Evolutionary conservation across 345 rosid genomes (phyloP).

Genomic region (sweet orange (Citrus sinensis)): DVS_A1.0 CM039168.1:4309001-4309500

Average conservation of each 20-base stretch:
- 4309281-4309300: neutral
- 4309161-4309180: neutral
- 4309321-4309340: neutral
- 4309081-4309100: neutral
- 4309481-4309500: constrained; percentile 86
- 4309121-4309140: neutral
- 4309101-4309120: neutral
- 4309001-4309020: neutral
- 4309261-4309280: neutral
- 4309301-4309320: neutral
- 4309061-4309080: too few species aligned
- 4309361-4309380: neutral
- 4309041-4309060: neutral
- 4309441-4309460: neutral
- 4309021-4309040: neutral
- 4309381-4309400: neutral
- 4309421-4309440: neutral
- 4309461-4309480: constrained; percentile 23
- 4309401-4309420: neutral
- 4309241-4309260: neutral
- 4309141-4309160: neutral
- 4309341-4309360: neutral
- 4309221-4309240: neutral
- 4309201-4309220: neutral
- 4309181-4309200: neutral